phyloP scores from a whole-genome alignment of 257 asterid genomes.

The Perilla frutescens region DNA sequence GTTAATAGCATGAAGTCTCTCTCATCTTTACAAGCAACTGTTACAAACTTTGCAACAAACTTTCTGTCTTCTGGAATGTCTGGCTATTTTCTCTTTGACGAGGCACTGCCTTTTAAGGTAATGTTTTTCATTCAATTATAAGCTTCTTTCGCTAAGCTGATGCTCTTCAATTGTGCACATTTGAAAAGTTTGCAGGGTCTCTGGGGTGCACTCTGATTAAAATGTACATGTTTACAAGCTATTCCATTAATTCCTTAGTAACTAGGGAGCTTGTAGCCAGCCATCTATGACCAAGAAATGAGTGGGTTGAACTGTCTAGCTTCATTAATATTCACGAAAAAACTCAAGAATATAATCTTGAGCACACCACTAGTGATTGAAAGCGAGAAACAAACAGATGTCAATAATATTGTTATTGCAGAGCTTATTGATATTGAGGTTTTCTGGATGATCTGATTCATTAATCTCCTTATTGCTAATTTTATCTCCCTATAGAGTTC shows the following conservation, averaged over 20 bases:
- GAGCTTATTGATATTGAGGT: neutral
- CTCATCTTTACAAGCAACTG: constrained; percentile 92
- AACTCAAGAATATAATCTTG: neutral
- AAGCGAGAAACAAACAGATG: neutral
- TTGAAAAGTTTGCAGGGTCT: neutral
- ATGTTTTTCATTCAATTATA: constrained; percentile 2
- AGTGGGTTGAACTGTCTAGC: neutral
- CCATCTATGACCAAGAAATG: neutral
- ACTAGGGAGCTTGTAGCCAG: neutral
- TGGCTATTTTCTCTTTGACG: constrained; percentile 80
- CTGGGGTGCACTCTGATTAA: neutral
- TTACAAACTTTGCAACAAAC: constrained; percentile 86
- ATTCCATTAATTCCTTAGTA: neutral
- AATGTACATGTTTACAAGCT: neutral
- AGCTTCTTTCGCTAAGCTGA: constrained; percentile 21
- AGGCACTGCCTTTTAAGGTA: constrained; percentile 71
- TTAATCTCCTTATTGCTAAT: neutral
- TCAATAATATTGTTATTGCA: neutral
- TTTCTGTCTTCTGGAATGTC: constrained; percentile 85
- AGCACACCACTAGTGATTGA: neutral
- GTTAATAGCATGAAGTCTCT: constrained; percentile 88
- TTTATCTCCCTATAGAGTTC: neutral
- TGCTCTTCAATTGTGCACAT: constrained; percentile 1
- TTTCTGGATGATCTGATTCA: constrained; percentile 1
- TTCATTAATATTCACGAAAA: neutral